Conservation (phyloP, 139 green algal genomes). For the Raphidocelis subcapitata region DNA sequence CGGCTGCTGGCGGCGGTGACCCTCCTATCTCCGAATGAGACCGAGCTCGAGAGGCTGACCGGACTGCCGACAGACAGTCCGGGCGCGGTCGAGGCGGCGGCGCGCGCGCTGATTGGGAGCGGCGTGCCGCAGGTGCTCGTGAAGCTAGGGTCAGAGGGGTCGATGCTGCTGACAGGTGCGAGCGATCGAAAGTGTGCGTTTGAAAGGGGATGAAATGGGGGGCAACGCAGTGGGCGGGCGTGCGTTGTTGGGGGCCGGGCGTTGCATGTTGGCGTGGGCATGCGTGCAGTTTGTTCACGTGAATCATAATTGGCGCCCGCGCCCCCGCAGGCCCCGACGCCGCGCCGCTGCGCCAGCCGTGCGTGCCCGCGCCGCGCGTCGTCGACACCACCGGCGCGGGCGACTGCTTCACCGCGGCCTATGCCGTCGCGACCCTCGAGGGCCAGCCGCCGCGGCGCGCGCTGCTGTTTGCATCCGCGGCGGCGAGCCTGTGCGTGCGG, state of each 20-base stretch:
- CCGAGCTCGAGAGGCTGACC: conserved; percentile 77
- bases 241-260: too few species aligned
- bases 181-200: neutral
- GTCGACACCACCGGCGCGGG: conserved; percentile 82
- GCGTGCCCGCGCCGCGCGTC: conserved; percentile 33
- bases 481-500: conserved; percentile 66
- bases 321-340: too few species aligned
- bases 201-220: neutral
- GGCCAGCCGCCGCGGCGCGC: conserved; percentile 50
- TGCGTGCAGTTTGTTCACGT: too few species aligned
- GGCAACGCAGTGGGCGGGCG: neutral
- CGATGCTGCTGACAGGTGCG: conserved; percentile 59
- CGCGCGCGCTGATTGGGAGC: neutral
- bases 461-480: conserved; percentile 72
- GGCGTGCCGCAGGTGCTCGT: conserved; percentile 57
- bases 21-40: conserved; percentile 90
- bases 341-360: too few species aligned
- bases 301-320: too few species aligned
- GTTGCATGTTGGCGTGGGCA: too few species aligned
- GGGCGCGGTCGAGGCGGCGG: conserved; percentile 31
- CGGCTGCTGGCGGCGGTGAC: conserved; percentile 67
- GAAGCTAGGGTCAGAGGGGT: conserved; percentile 83
- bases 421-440: conserved; percentile 75
- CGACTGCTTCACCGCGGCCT: conserved; percentile 92
- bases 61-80: conserved; percentile 54